Evolutionary conservation across 345 rosid genomes (phyloP), one percentile per base, ranked within the genome.

Genomic region (Raphanus raphanistrum): DNA sequence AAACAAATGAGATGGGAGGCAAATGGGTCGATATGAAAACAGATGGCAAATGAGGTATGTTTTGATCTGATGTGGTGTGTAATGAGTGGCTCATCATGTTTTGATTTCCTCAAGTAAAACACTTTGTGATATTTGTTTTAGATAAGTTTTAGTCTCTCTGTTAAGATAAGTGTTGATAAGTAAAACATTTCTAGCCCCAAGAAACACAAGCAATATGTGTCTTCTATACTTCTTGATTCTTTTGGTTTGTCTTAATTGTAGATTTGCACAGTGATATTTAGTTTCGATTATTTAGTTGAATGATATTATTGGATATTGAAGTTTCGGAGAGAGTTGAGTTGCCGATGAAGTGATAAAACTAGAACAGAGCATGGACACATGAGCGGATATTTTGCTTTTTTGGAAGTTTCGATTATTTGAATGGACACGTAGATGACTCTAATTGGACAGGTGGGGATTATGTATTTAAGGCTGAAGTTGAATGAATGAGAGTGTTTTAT

Each of bases 401-500:
- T 33, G 66, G 71, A 16, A 32, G 54, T 75, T 82, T 79, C 69
- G 90, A 94, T 87, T 88, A 88, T 84, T 63, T 64, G 80, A 68
- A 11, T 2, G 38, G 81, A 70, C 90, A 91, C 86, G 86, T 89
- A 94, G 89, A 78, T 7, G 0, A 1, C 2, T 1, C 9, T 1
- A 36, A 71, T 66, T 85, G 92, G 88, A 13, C 35, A n/a, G 3
- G 52, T 83, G 71, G 61, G 69, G 97, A 87, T 90, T 83, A 84
- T 86, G 85, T 67, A 76, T 80, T 84, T 87, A 74, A 80, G 93
- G 97, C 88, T 65, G 79, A 85, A 82, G 73, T 29, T 72, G 78
- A 32, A 62, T 6, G 7, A 33, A 33, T 33, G 8, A 7, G 7
- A 66, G 79, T 55, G 62, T 77, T 33, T 2, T 32, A 45, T 63